Percentiles rank a stretch among this genome's conserved stretches.
Conservation (phyloP, 2,329 filamentous ascomycete genomes). For the Penicillium aurantiogriseum region DNA sequence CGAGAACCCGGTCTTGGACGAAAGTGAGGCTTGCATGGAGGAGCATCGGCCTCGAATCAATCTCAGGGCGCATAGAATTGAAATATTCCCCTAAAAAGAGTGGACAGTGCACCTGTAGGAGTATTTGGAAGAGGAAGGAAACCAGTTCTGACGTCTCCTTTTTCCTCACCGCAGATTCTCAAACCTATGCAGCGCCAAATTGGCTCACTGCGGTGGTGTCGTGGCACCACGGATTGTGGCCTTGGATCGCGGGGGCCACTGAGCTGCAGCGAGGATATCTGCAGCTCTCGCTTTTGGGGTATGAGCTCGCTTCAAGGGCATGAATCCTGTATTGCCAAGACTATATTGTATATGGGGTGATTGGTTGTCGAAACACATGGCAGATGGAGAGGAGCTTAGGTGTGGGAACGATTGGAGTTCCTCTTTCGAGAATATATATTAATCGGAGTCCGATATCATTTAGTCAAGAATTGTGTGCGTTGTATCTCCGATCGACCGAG, state of each 20-base stretch:
- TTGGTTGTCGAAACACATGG: slow-evolving; percentile 17
- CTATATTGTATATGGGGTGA: neutral
- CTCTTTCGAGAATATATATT: neutral
- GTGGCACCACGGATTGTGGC: slow-evolving; percentile 35
- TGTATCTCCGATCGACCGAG: neutral
- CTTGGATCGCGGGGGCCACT: slow-evolving; percentile 17
- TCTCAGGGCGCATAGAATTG: neutral
- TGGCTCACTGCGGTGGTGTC: slow-evolving; percentile 32
- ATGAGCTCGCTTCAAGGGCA: neutral
- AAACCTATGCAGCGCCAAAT: slow-evolving; percentile 25
- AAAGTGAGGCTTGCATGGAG: slow-evolving; percentile 25
- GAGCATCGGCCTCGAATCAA: slow-evolving; percentile 15
- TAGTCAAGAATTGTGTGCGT: neutral
- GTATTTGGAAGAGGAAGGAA: neutral
- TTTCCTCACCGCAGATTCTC: slow-evolving; percentile 23
- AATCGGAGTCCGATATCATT: neutral
- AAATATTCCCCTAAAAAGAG: neutral
- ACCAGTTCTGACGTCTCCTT: neutral
- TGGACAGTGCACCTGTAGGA: neutral
- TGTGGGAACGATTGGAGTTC: neutral
- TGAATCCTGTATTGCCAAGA: slow-evolving; percentile 1
- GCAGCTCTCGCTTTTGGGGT: slow-evolving; percentile 22
- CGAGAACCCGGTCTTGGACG: slow-evolving; percentile 6
- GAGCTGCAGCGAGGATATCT: slow-evolving; percentile 18
- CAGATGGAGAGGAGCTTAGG: slow-evolving; percentile 5